Evolutionary conservation across 495 filamentous ascomycete genomes (phyloP).

Genomic region (Xanthoparmelia taractica): DNA sequence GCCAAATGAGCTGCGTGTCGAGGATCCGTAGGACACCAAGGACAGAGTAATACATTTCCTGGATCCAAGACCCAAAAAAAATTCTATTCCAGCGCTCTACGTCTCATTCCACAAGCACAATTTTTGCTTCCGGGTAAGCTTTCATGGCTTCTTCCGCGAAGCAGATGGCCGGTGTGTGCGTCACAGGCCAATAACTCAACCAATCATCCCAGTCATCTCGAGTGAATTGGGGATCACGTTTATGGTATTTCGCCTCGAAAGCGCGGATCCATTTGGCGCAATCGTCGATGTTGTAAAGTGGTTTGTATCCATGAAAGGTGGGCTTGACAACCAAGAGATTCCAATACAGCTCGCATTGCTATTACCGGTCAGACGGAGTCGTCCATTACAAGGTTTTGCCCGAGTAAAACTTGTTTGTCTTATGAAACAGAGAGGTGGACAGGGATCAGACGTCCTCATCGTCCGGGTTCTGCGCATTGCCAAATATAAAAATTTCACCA

Average conservation of each 20-base stretch:
- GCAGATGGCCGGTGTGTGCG: constrained; percentile 41
- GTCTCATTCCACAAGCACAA: constrained; percentile 43
- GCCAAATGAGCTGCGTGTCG: constrained; percentile 14
- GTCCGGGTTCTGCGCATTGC: constrained; percentile 23
- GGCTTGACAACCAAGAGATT: constrained; percentile 22
- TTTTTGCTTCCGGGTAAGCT: constrained; percentile 48
- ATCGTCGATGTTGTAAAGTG: constrained; percentile 31
- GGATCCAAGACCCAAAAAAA: constrained; percentile 20
- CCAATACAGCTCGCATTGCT: constrained; percentile 27
- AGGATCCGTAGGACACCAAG: constrained; percentile 3
- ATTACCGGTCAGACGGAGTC: neutral
- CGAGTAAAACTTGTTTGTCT: neutral
- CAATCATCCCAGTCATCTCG: constrained; percentile 48
- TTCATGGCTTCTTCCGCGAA: constrained; percentile 47
- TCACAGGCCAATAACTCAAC: constrained; percentile 38
- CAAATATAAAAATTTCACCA: constrained; percentile 48
- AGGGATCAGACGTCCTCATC: constrained; percentile 10
- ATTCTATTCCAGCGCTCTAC: constrained; percentile 24
- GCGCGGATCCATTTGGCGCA: constrained; percentile 45
- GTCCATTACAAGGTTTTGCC: neutral
- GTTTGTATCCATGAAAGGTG: constrained; percentile 22
- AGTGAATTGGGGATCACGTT: constrained; percentile 34
- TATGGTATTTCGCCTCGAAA: constrained; percentile 44
- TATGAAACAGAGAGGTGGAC: neutral
- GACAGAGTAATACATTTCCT: neutral